Evolutionary conservation across 1,284 basidiomycete species (phyloP).

Genomic region (Cystobasidium sp.): DNA sequence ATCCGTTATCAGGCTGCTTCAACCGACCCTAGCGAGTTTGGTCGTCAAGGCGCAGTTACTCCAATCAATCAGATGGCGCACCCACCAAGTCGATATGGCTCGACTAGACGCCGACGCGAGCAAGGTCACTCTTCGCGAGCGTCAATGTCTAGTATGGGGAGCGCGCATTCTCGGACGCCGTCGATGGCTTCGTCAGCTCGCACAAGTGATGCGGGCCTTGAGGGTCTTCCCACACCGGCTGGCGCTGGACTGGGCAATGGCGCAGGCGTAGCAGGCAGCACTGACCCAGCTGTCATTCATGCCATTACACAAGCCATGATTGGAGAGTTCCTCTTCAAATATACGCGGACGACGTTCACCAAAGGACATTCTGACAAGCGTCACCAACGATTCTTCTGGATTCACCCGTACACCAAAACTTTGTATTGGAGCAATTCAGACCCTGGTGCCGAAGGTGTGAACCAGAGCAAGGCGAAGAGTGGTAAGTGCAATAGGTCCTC

Average conservation of each 20-base stretch:
- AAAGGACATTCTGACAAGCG: conserved; percentile 87
- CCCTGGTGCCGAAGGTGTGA: conserved; percentile 81
- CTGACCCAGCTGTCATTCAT: conserved; percentile 86
- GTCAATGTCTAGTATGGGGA: conserved; percentile 45
- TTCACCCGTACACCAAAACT: conserved; percentile 98
- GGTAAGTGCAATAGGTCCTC: conserved; percentile 66
- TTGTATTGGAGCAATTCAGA: conserved; percentile 94
- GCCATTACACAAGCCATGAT: conserved; percentile 99
- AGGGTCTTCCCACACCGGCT: conserved; percentile 17
- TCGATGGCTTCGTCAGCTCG: conserved; percentile 52
- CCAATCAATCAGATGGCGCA: conserved; percentile 40
- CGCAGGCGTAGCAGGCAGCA: conserved; percentile 59
- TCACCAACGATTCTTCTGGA: conserved; percentile 98
- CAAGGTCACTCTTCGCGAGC: conserved; percentile 28
- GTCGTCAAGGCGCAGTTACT: conserved; percentile 32
- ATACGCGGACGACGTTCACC: conserved; percentile 87
- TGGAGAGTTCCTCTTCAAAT: conserved; percentile 97
- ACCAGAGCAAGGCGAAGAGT: conserved; percentile 93
- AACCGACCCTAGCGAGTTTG: conserved; percentile 22
- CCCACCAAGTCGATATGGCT: conserved; percentile 33
- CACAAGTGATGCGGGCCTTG: conserved; percentile 53
- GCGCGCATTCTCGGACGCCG: conserved; percentile 46
- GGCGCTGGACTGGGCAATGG: not conserved
- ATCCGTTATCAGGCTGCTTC: conserved; percentile 41
- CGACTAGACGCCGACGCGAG: conserved; percentile 9